Conservation (phyloP, 2,329 filamentous ascomycete species). For the Ustulina deusta region DNA sequence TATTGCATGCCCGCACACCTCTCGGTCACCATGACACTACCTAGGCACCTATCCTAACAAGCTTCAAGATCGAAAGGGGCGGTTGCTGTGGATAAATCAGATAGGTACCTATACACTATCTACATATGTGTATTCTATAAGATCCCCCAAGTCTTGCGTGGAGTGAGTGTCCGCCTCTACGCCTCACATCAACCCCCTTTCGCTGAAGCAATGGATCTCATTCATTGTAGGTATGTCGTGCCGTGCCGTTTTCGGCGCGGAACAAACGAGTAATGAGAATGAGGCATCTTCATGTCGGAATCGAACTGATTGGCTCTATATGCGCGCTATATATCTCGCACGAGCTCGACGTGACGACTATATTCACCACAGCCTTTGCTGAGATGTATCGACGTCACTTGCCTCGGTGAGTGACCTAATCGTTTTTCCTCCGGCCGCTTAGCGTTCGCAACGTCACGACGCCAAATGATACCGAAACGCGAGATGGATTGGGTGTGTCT, state of each 20-base stretch:
- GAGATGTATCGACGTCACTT: not conserved
- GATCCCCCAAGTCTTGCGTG: not conserved
- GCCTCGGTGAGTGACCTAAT: not conserved
- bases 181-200: not conserved
- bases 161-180: not conserved
- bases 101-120: not conserved
- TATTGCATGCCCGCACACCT: not conserved
- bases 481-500: not conserved
- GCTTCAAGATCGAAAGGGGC: not conserved
- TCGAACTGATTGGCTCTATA: not conserved
- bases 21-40: not conserved
- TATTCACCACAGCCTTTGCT: not conserved
- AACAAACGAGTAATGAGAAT: not conserved
- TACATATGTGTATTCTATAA: not conserved
- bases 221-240: not conserved
- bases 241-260: not conserved
- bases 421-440: not conserved
- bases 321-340: not conserved
- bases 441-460: not conserved
- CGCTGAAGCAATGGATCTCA: not conserved
- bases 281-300: not conserved
- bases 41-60: not conserved
- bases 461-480: not conserved
- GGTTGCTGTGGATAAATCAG: not conserved
- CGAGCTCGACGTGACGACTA: slow-evolving; percentile 11